Base-by-base conservation (phyloP, 192 early-diverging fungal genomes). In the Entomortierella chlamydospora region DNA sequence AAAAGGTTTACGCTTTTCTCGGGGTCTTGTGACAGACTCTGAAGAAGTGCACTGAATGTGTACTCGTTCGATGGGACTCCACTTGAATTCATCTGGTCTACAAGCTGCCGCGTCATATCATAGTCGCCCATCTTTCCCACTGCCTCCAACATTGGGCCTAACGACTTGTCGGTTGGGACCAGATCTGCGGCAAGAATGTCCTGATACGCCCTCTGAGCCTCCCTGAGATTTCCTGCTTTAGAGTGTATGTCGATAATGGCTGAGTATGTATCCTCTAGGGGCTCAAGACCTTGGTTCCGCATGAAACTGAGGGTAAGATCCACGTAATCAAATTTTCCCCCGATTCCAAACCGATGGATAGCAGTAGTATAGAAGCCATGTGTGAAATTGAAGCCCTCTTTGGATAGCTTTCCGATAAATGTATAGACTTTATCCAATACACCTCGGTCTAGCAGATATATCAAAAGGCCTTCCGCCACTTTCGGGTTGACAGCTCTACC, bases 51-150 rank as follows among this genome's bases (percentile, higher is more conserved):
- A 31, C 67, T 79, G 68, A 79, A 39, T 12, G 76, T 79, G 34
- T 70, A 79, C 23, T 60, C 37, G 45, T 79, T 79, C 7, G 76
- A 70, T 7, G 56, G 29, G 26, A 79, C 57, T 1, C 76, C 76
- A 11, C 61, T 66, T 22, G 76, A 30, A 25, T 70, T 79, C 76
- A 79, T 79, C 30, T 70, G 67, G 7, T 66, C 57, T 56, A 79
- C 76, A n/a, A 79, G 68, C 34, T 70, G 76, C 61, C 23, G 55
- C 0, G 76, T 79, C 76, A 79, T 79, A 10, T 70, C 62, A 29
- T 65, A 79, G 33, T 79, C 76, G 26, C 76, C 76, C 76, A 79
- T 60, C 26, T 65, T 70, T 26, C 76, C 76, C 10, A 79, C 76
- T 1, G 76, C 76, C 52, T 79, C 76, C 25, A 79, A 13, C 68